These are phyloP conservation scores for Antitrichia curtipendula DNA, from an alignment of 225 moss, liverwort and hornwort genomes.

Conservation along the genomic window DNA sequence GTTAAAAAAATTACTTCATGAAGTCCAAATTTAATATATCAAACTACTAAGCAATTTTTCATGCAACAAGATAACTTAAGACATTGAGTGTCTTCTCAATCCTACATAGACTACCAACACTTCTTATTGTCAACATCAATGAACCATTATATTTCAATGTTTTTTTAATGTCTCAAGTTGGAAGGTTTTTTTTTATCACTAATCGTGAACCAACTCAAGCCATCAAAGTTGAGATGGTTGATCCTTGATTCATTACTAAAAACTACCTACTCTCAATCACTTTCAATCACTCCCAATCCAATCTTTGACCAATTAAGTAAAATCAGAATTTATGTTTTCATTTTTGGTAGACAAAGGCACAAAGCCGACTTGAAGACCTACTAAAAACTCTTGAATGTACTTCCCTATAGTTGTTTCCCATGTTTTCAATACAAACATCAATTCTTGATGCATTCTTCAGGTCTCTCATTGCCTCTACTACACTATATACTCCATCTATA, in stretches of 20 bases:
- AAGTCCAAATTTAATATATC: background rate
- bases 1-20: no score
- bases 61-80: no score
- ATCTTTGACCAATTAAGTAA: background rate
- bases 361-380: background rate
- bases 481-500: background rate
- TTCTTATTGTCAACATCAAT: background rate
- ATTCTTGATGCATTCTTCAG: background rate
- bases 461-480: background rate
- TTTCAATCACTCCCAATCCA: background rate
- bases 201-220: background rate
- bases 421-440: background rate
- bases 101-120: background rate
- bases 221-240: background rate
- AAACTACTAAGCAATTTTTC: background rate
- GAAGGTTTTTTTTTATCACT: background rate
- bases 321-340: background rate
- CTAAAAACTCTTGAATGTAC: background rate
- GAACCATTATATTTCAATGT: background rate
- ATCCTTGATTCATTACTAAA: background rate
- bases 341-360: background rate
- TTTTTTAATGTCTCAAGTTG: fast-evolving
- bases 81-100: background rate
- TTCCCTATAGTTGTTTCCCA: no score
- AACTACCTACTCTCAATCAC: background rate